Base-by-base conservation (phyloP, 495 filamentous ascomycete genomes). In the Aspergillus kassunensis region DNA sequence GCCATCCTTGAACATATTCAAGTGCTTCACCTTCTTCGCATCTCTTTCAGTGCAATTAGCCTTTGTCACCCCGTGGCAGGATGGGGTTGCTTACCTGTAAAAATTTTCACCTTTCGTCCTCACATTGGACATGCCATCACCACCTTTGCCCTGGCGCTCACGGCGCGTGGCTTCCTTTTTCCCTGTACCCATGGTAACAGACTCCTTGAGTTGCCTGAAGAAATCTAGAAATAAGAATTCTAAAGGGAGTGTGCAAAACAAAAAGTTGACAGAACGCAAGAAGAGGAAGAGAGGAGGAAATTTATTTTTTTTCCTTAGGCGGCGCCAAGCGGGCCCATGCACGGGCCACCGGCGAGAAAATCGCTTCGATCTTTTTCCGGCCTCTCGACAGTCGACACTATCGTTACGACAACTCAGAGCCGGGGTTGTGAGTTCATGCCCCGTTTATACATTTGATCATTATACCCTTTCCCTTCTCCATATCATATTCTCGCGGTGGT, bases 41-140 rank as follows among this genome's bases (percentile, higher is more conserved):
- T 79, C 73, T 54, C 84, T 81, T 41, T 15, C 18, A n/a, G n/a
- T n/a, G n/a, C n/a, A n/a, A n/a, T n/a, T n/a, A n/a, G n/a, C n/a
- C n/a, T n/a, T n/a, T n/a, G n/a, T n/a, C n/a, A n/a, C n/a, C n/a
- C n/a, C n/a, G n/a, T n/a, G n/a, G n/a, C n/a, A n/a, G n/a, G n/a
- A n/a, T n/a, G n/a, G n/a, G n/a, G n/a, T n/a, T n/a, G 18, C 57
- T 51, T 75, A 84, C 74, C 89, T 79, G 69, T 95, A 95, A 71
- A 95, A 95, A 69, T 95, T 95, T 79, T 97, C 95, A 67, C 95
- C 93, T 70, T 98, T 98, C 54, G 81, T 76, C 65, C 85, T 89
- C 47, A 97, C 90, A 73, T 97, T 95, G 52, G 67, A 77, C 88
- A 92, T 91, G 60, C 90, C 91, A 80, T 90, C 85, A 52, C 78